Evolutionary conservation across 2,329 filamentous ascomycete genomes (phyloP), one percentile per base, ranked within the genome.

Genomic region (Arthrinium puccinioides): DNA sequence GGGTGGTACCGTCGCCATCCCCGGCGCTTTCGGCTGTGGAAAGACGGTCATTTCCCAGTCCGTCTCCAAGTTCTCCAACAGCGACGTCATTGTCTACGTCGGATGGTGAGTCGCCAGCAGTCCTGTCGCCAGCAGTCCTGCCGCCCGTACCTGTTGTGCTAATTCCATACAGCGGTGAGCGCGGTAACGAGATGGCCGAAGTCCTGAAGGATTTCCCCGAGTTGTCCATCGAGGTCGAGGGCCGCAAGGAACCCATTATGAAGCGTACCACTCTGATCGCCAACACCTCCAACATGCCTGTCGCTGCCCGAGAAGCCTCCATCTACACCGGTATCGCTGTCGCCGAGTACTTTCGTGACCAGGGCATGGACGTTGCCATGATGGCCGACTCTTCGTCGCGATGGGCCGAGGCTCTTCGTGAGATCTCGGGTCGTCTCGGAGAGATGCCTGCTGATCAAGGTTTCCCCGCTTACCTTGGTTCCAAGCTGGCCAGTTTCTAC

Each of bases 361-460:
- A 95, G 65, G 92, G 92, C 47, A 90, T 97, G 66, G 77, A 95
- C 61, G 92, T 98, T 26, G 90, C 92, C 53, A 98, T 98, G 92
- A 98, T 98, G 92, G 92, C 92, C 46, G 92, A 98, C 66, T 97
- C 92, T 13, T 85, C 90, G 36, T 98, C 92, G 37, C 88, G 92
- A 49, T 98, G 92, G 92, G 92, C 92, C 46, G 92, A 98, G 70
- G 92, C 92, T 58, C 78, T 98, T 61, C 88, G 92, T 85, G 92
- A 98, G 65, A 82, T 98, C 62, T 98, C 92, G 23, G 92, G 92
- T 74, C 92, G 92, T 76, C 74, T 98, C 43, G 92, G 92, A 74
- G 92, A 98, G 66, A 98, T 98, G 92, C 92, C 92, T 67, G 92
- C 92, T 63, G 92, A 98, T 64, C 92, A 98, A 67, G 92, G 92